Evolutionary conservation across 1,139 yeast species (phyloP), one percentile per base, ranked within the genome.

Genomic region (Williopsis jadinii): DNA sequence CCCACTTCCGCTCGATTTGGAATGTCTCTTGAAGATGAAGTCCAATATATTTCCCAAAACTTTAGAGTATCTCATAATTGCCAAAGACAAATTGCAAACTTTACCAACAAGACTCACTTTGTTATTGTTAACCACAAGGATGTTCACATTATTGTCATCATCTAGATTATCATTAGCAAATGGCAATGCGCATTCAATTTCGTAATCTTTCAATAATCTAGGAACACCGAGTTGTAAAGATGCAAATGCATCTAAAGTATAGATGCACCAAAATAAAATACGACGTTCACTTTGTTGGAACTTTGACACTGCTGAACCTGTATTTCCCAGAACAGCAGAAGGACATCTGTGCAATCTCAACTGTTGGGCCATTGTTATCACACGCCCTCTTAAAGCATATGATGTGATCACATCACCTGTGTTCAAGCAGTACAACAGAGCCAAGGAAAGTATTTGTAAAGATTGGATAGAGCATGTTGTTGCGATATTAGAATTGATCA

Each of bases 331-430:
- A 6, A 87, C 90, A 0, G 94, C 90, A 11, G 90, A 84, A 11
- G 95, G 95, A 62, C 95, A 84, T 50, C 95, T 72, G 58, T 87
- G 95, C 40, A 88, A 68, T 52, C 96, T 76, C 41, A 88, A 65
- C 52, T 88, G 94, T 55, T 85, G 95, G 2, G 92, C 83, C 90
- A 85, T 84, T 27, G 88, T 80, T 6, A 83, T 78, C 8, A 84
- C 80, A 52, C 82, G 68, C 35, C 92, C 90, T 47, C 95, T 70
- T 36, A 83, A 68, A 44, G 81, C 84, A 64, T 86, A 87, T 45
- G 88, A 73, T 2, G 87, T 80, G 11, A 79, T 73, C 33, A 80
- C 73, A 58, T 84, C 88, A 12, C 95, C 95, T 9, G 77, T 75
- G 32, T 80, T 82, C 35, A 84, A 64, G 53, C 85, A 81, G 56